phyloP scores from a whole-genome alignment of 2,329 filamentous ascomycete species.

The Fusarium sp. region DNA sequence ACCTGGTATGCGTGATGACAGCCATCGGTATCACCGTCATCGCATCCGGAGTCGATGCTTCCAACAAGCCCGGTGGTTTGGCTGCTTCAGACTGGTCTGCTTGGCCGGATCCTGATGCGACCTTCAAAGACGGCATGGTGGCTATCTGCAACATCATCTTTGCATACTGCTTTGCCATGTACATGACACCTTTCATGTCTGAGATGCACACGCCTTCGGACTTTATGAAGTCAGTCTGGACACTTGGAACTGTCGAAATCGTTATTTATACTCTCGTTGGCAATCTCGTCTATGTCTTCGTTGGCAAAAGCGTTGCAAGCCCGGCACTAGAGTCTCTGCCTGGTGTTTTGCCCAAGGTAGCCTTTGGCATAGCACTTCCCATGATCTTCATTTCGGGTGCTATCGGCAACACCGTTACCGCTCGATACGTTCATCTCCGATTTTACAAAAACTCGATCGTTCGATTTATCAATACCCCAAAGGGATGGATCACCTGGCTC shows the following conservation, averaged over 20 bases:
- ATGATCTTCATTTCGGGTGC: constrained; percentile 80
- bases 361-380: constrained; percentile 68
- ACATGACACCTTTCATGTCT: constrained; percentile 62
- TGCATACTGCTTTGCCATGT: constrained; percentile 69
- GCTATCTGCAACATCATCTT: constrained; percentile 76
- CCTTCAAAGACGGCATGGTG: constrained; percentile 67
- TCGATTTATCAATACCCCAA: constrained; percentile 43
- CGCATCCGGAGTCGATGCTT: constrained; percentile 64
- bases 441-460: constrained; percentile 42
- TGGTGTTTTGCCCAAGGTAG: constrained; percentile 59
- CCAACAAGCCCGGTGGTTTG: constrained; percentile 15
- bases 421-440: constrained; percentile 56
- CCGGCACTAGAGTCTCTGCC: constrained; percentile 76
- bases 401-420: constrained; percentile 66
- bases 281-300: constrained; percentile 76
- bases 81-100: constrained; percentile 53
- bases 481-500: constrained; percentile 67
- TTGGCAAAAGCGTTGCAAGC: constrained; percentile 71
- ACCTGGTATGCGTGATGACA: constrained; percentile 54
- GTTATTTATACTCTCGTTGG: constrained; percentile 75
- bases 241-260: constrained; percentile 72
- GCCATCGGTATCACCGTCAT: constrained; percentile 76
- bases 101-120: constrained; percentile 58
- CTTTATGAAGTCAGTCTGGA: constrained; percentile 65
- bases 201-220: constrained; percentile 61